A percentile compares a stretch with the other conserved stretches of the same genome.
Evolutionary conservation across 2,329 filamentous ascomycete species (phyloP).

Genomic region (Colletotrichum sp.): DNA sequence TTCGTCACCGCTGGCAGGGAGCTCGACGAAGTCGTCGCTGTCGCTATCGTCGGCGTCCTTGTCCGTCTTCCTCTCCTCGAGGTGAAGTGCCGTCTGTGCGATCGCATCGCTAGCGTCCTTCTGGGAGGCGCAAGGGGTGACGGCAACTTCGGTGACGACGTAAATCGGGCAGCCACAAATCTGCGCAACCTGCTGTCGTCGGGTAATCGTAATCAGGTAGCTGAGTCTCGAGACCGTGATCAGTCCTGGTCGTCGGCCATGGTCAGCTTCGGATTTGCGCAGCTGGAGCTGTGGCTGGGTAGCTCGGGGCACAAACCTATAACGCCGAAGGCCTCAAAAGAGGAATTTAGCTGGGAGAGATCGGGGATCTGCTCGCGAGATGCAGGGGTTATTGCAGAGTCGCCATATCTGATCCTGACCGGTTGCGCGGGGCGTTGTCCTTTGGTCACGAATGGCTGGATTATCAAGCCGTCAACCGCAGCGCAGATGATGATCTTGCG

Average conservation of each 20-base stretch:
- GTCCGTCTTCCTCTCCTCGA: constrained; percentile 44
- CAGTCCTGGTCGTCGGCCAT: constrained; percentile 63
- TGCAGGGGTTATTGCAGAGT: constrained; percentile 50
- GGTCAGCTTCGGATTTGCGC: neutral
- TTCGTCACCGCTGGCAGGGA: constrained; percentile 41
- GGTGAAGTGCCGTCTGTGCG: constrained; percentile 55
- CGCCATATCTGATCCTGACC: constrained; percentile 74
- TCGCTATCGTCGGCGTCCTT: constrained; percentile 46
- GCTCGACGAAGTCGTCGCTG: constrained; percentile 51
- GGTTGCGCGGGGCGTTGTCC: constrained; percentile 60
- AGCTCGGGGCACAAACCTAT: constrained; percentile 50
- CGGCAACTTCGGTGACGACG: constrained; percentile 83
- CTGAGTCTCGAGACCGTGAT: constrained; percentile 81
- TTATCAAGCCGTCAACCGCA: constrained; percentile 80
- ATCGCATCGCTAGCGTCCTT: constrained; percentile 77
- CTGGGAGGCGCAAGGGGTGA: constrained; percentile 86
- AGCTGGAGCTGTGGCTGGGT: neutral
- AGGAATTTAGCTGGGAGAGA: constrained; percentile 46
- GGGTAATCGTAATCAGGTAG: constrained; percentile 87
- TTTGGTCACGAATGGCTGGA: constrained; percentile 72
- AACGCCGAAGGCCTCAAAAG: constrained; percentile 65
- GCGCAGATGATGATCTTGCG: constrained; percentile 84
- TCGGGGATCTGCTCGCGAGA: constrained; percentile 52
- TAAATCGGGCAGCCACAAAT: constrained; percentile 84
- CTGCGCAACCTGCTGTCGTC: constrained; percentile 86